Base-by-base conservation (phyloP, 2,329 filamentous ascomycete species). In the Penicillium thymicola region DNA sequence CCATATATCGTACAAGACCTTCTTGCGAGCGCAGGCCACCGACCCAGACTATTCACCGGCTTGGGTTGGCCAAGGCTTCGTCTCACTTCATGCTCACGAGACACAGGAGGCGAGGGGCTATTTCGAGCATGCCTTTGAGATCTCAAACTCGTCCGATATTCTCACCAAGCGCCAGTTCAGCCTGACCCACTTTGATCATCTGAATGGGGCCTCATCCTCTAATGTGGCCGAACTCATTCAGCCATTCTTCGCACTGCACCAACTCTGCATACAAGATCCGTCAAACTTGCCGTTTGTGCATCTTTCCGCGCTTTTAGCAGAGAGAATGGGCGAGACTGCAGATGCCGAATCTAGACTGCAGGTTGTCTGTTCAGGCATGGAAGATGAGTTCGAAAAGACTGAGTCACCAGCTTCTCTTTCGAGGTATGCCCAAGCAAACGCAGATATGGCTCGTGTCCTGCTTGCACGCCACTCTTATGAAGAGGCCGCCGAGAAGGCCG, bases 111-210 rank as follows among this genome's bases (percentile, higher is more conserved):
- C 93, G 1, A 82, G 90, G 23, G 86, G 87, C 11, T 83, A 97
- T 10, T 96, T 97, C 69, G 92, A 90, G 1, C 94, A 99, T 70
- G 93, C 94, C 0, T 94, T 96, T 78, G 92, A 96, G 61, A 93
- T 99, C 47, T 87, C 91, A 0, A 89, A 91, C 59, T 88, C 90
- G 0, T 89, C 89, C 0, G 87, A 88, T 0, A 72, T 87, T 2
- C 79, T 91, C 5, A 85, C 88, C 0, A 89, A 92, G 70, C 84
- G 87, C 30, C 89, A 93, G 70, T 97, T 92, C 70, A 82, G 90
- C 0, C 78, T 88, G 0, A 89, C 90, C 1, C 81, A 89, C 46
- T 97, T 99, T 70, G 93, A 99, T 66, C 81, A 90, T 62, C 79
- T 96, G 7, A 79, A 83, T 2, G 82, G 83, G 2, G 76, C 84